Evolutionary conservation across 345 rosid species (phyloP).

Genomic region (Pistacia integerrima): DNA sequence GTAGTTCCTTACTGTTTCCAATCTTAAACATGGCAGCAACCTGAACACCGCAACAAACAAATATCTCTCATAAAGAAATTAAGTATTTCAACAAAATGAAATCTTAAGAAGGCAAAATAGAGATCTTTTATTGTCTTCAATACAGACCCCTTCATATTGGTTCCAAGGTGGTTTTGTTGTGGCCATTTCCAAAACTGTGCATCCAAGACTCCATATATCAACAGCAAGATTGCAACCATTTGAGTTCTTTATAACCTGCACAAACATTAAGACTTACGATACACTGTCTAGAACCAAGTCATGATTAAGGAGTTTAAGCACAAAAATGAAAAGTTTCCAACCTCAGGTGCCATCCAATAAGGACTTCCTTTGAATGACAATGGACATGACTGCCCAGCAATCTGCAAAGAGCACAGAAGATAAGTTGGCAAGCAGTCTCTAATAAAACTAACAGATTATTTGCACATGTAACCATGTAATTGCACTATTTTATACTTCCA

Average conservation of each 20-base stretch:
- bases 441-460: not conserved
- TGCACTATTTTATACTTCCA: not conserved
- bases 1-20: slow-evolving; percentile 79
- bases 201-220: slow-evolving; percentile 89
- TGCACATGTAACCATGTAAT: not conserved
- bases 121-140: slow-evolving; percentile 9
- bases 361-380: slow-evolving; percentile 86
- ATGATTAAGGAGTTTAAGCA: not conserved
- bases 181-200: slow-evolving; percentile 86
- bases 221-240: slow-evolving; percentile 72
- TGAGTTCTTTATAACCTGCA: slow-evolving; percentile 66
- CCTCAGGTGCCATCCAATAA: slow-evolving; percentile 93
- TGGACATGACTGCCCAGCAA: slow-evolving; percentile 77
- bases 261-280: slow-evolving; percentile 5
- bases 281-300: not conserved
- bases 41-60: slow-evolving; percentile 29
- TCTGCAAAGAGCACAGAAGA: slow-evolving; percentile 43
- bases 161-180: slow-evolving; percentile 88
- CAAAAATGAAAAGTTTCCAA: slow-evolving; percentile 23
- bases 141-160: slow-evolving; percentile 79
- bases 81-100: not conserved
- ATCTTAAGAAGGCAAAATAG: not conserved
- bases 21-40: slow-evolving; percentile 80
- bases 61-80: slow-evolving; percentile 7
- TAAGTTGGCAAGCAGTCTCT: not conserved